phyloP scores from a whole-genome alignment of 2,329 filamentous ascomycete species.

The Alternaria viburni region DNA sequence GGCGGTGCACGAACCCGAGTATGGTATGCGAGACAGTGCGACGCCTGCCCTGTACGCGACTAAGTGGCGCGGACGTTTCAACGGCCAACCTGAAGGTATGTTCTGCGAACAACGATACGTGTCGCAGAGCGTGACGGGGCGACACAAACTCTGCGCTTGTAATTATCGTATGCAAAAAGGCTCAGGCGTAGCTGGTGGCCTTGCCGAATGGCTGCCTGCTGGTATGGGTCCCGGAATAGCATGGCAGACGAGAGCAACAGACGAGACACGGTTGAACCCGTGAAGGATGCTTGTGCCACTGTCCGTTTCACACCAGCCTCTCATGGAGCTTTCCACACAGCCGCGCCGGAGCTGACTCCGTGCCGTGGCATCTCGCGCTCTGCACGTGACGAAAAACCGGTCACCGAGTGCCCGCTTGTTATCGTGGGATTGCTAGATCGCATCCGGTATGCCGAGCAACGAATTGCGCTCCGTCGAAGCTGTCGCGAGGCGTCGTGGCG shows the following conservation, averaged over 20 bases:
- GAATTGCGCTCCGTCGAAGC: neutral
- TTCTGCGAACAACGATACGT: neutral
- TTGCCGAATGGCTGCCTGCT: neutral
- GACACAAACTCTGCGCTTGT: neutral
- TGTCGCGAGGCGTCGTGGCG: conserved; percentile 4
- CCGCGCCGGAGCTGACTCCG: conserved; percentile 5
- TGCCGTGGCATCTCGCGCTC: neutral
- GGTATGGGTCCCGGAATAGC: conserved; percentile 1
- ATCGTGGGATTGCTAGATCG: neutral
- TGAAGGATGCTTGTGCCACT: conserved; percentile 12
- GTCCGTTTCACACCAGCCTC: neutral
- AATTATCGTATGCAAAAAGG: neutral
- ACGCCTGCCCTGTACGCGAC: neutral
- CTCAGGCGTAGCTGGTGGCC: neutral
- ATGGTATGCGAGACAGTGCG: neutral
- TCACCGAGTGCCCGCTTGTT: conserved; percentile 3
- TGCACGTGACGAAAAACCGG: conserved; percentile 7
- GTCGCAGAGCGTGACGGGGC: neutral
- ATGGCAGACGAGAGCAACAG: neutral
- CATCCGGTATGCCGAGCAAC: conserved; percentile 4
- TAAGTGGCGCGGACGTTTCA: conserved; percentile 1
- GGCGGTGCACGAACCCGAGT: conserved; percentile 3
- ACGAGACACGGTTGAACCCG: conserved; percentile 8
- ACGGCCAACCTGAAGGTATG: neutral
- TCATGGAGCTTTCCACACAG: neutral